A percentile compares a stretch with the other conserved stretches of the same genome.
Evolutionary conservation across 179 eudicot species (phyloP).

Genomic region (Pouteria campechiana): DNA sequence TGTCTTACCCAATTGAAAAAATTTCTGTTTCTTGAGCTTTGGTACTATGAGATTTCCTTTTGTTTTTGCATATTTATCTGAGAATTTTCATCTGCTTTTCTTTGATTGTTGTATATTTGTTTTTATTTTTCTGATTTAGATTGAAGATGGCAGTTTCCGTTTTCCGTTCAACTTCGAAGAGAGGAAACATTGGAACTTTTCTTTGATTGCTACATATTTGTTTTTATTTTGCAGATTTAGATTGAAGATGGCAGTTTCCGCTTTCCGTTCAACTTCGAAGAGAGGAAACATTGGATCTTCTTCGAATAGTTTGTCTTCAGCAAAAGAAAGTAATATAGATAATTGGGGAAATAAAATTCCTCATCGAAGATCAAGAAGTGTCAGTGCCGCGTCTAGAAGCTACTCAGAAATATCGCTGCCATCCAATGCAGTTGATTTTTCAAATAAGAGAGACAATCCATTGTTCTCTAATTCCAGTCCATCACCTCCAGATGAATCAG

Average conservation of each 20-base stretch:
- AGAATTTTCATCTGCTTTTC: too few relatives aligned
- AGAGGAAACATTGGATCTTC: slow-evolving; percentile 11
- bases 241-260: slow-evolving; percentile 53
- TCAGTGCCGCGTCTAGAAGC: slow-evolving; percentile 44
- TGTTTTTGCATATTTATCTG: too few relatives aligned
- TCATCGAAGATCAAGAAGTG: slow-evolving; percentile 56
- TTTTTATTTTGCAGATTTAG: too few relatives aligned
- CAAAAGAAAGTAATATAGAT: slow-evolving; percentile 1
- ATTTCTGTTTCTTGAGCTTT: too few relatives aligned
- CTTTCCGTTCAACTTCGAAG: slow-evolving; percentile 55
- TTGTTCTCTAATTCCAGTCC: slow-evolving; percentile 40
- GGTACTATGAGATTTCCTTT: too few relatives aligned
- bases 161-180: slow-evolving; percentile 48
- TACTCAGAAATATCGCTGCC: too few relatives aligned
- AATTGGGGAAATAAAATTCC: slow-evolving; percentile 14
- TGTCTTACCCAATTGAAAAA: too few relatives aligned
- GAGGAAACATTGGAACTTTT: slow-evolving; percentile 14
- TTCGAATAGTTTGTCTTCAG: too few relatives aligned
- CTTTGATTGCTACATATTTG: too few relatives aligned
- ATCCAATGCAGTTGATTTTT: slow-evolving; percentile 29
- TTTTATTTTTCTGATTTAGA: too few relatives aligned
- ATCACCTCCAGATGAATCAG: slow-evolving; percentile 12
- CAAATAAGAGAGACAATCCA: slow-evolving; percentile 63
- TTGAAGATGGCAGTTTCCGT: slow-evolving; percentile 58
- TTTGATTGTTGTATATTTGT: too few relatives aligned